Evolutionary conservation across 2,329 filamentous ascomycete species (phyloP), one percentile per base, ranked within the genome.

Genomic region (Hypoxylon sp.): DNA sequence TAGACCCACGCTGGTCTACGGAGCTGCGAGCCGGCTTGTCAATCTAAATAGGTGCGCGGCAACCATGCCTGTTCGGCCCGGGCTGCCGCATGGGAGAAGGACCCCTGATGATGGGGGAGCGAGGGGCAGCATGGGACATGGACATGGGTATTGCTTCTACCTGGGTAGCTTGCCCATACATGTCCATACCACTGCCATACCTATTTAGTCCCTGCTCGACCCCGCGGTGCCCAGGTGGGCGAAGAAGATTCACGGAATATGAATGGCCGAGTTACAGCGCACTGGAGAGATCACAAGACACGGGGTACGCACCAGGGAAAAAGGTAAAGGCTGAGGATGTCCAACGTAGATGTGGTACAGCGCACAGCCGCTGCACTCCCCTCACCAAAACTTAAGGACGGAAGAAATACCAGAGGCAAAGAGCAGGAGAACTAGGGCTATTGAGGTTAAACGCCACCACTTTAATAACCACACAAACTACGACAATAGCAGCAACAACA

Each of bases 301-400:
- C 71, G 70, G 68, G 71, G 66, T 53, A 70, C 67, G 69, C 58
- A 69, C 71, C 64, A 73, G 70, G 70, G 60, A 73, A 74, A 73
- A 73, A 54, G 70, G 67, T 64, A 70, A 70, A 72, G 69, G 62
- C 54, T 66, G 62, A 71, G 66, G 46, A 79, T 79, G 77, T 79
- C 77, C 71, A 77, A 77, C 66, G 75, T 76, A 54, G 75, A 78
- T 59, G 76, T 78, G 73, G 76, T 78, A 75, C 76, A 77, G 74
- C 74, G 73, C 74, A 73, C 74, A 73, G 74, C 72, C 68, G 74
- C 75, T 69, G 70, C 69, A 67, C 74, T 77, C 70, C 76, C 76
- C 73, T 71, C 74, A 71, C 73, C n/a, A n/a, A n/a, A n/a, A n/a
- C n/a, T n/a, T n/a, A n/a, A n/a, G n/a, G n/a, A n/a, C n/a, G n/a